Base-by-base conservation (phyloP, 139 green algal species). In the Zygnema circumcarinatum region DNA sequence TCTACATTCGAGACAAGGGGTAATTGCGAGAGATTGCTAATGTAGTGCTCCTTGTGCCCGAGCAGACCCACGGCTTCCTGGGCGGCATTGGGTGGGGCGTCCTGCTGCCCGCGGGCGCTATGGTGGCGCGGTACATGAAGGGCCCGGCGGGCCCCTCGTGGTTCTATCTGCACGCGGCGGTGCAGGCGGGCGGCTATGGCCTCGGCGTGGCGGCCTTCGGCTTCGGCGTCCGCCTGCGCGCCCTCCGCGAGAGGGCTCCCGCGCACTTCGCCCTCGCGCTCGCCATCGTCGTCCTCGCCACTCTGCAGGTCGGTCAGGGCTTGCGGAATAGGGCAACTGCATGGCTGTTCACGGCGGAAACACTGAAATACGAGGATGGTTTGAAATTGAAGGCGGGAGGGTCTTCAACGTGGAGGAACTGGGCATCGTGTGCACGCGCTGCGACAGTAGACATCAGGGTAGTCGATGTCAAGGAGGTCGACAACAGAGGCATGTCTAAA, bases 221-320 rank as follows among this genome's bases (percentile, higher is more conserved):
- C 38, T 81, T 53, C 7, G 76, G 76, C 7, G 16, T 83, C 11
- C 74, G 69, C 7, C 41, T 73, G 3, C 35, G 11, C 69, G 7
- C 3, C 69, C 16, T 3, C 7, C 7, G 36, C 7, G 69, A 52
- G 69, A 52, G 33, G 76, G 76, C 74, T 11, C 52, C 3, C 76
- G 7, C 7, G 52, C 76, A 83, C 52, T 16, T 42, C 7, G 7
- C 32, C 7, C 41, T 83, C 7, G 76, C 38, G 3, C 74, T 83
- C 76, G 47, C 76, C 41, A 83, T 83, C 76, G 11, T 81, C 7
- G 76, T 83, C 40, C 7, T 83, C 33, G 47, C 52, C 40, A 76
- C 52, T 11, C 52, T 83, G 32, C 76, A 83, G 76, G 47, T 62
- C 16, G 16, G 7, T 25, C 47, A n/a, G n/a, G n/a, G n/a, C n/a